These are phyloP conservation scores for Lipomyces sp. DNA, from an alignment of 805 yeast genomes.

Conservation along the genomic window DNA sequence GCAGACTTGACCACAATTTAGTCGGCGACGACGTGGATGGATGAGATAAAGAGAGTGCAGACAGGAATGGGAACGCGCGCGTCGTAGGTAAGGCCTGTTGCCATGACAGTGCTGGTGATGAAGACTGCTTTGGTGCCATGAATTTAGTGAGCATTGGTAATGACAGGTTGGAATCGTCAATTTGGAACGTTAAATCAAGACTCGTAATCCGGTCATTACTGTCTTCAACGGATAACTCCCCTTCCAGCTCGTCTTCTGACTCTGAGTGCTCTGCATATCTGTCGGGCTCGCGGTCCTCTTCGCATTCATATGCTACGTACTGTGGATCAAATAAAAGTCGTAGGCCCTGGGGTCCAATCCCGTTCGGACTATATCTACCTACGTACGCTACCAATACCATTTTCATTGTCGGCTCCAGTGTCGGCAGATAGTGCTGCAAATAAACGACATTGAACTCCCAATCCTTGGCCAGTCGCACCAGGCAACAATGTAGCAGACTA, in stretches of 20 bases:
- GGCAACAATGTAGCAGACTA: constrained; percentile 32
- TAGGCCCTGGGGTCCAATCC: constrained; percentile 25
- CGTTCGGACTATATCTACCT: constrained; percentile 31
- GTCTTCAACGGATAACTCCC: constrained; percentile 11
- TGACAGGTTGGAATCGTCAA: constrained; percentile 28
- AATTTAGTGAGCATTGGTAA: constrained; percentile 17
- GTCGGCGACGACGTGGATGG: constrained; percentile 34
- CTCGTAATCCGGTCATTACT: constrained; percentile 31
- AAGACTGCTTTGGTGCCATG: constrained; percentile 75
- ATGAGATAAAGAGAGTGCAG: constrained; percentile 34
- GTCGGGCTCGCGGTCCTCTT: neutral
- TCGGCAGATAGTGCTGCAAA: constrained; percentile 26
- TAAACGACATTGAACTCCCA: constrained; percentile 36
- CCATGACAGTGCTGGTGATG: constrained; percentile 78
- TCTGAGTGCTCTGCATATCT: constrained; percentile 6
- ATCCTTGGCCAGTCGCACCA: constrained; percentile 28
- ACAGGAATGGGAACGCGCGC: constrained; percentile 48
- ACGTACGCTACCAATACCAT: constrained; percentile 33
- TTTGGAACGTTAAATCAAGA: constrained; percentile 33
- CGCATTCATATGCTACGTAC: neutral
- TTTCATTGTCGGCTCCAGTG: constrained; percentile 30
- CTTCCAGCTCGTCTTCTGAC: constrained; percentile 14
- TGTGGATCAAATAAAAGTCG: constrained; percentile 26
- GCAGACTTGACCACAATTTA: constrained; percentile 31
- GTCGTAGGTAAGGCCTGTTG: constrained; percentile 84